Base-by-base conservation (phyloP, 306 rosid genomes). In the Rosa lucieae region DNA sequence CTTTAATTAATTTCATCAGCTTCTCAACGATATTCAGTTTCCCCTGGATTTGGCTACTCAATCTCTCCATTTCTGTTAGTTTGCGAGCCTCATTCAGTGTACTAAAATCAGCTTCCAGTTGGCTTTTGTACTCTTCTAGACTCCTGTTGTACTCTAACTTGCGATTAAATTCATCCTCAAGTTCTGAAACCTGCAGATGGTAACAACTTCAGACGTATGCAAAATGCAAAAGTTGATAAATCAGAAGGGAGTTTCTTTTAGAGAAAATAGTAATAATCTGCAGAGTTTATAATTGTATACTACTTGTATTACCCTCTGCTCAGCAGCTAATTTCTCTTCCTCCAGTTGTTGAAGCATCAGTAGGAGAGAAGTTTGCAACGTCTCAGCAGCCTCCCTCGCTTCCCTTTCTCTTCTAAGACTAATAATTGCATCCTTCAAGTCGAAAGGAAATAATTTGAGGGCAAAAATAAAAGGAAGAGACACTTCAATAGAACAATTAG, bases 71-170 rank as follows among this genome's bases (percentile, higher is more conserved):
- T 75, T 90, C 97, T 40, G 88, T 84, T 42, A 86, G 85, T 73
- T 89, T 92, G 43, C 83, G 91, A 65, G 94, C 89, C 82, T 92
- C 92, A 5, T 82, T 90, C 61, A 78, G 66, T 47, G 79, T 78
- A 81, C 87, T 92, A 62, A 88, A 86, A 81, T 91, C 94, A 55
- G 80, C 89, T 72, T 90, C 94, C 67, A 94, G 94, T 79, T 89
- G 86, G 69, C 89, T 82, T 14, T 89, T 94, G 79, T 86, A 90
- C 83, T 89, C 94, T 35, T 90, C 94, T 39, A 92, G 83, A 75
- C 89, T 89, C 84, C 88, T 89, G 70, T 86, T 92, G 71, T 90
- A 87, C 88, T 92, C 97, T 74, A 92, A 92, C 5, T 86, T 88
- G 66, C 91, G 86, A 63, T 86, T 89, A 89, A 91, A 82, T 83